These are phyloP conservation scores for Diversispora epigaea DNA, from an alignment of 192 early-diverging fungal species.

Conservation along the genomic window DNA sequence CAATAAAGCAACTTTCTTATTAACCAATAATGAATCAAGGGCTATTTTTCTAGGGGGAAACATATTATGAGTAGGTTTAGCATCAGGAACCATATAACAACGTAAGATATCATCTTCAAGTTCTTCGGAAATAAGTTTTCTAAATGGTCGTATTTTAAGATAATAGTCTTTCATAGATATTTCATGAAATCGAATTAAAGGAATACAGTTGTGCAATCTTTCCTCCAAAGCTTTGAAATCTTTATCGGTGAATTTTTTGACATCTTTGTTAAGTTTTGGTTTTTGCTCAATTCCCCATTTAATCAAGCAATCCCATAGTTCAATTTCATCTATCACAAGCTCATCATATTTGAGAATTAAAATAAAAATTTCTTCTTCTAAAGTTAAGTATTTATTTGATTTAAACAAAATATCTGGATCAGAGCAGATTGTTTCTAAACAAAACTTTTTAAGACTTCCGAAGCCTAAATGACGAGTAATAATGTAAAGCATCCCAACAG, in stretches of 20 bases:
- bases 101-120: not conserved
- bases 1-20: not conserved
- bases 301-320: too few species aligned
- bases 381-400: not conserved
- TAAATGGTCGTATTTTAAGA: slow-evolving; percentile 7
- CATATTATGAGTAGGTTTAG: not conserved
- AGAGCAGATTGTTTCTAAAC: not conserved
- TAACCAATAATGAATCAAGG: not conserved
- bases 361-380: not conserved
- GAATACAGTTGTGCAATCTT: not conserved
- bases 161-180: not conserved
- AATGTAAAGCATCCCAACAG: not conserved
- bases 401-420: not conserved
- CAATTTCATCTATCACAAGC: not conserved
- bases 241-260: not conserved
- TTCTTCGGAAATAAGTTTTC: not conserved
- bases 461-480: not conserved
- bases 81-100: not conserved
- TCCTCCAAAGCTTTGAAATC: not conserved
- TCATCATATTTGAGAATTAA: not conserved
- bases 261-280: not conserved
- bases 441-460: not conserved
- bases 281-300: not conserved
- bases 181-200: slow-evolving; percentile 5
- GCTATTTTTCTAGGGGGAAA: not conserved